These are phyloP conservation scores for Amauroascus niger DNA, from an alignment of 2,329 filamentous ascomycete genomes.

Conservation along the genomic window DNA sequence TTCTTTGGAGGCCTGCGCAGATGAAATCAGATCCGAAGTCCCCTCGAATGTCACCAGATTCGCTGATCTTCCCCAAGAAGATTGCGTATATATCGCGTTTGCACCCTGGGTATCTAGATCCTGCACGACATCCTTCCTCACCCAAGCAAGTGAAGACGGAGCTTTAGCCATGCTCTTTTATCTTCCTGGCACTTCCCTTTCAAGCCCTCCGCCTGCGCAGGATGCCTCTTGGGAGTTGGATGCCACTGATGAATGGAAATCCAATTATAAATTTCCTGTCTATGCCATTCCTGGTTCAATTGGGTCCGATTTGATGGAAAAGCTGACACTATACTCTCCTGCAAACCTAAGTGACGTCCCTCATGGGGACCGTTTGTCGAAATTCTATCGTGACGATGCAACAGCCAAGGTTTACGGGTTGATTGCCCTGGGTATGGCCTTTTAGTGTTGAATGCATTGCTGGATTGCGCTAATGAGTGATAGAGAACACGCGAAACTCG, in stretches of 20 bases:
- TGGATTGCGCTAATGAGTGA: constrained; percentile 10
- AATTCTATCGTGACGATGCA: constrained; percentile 33
- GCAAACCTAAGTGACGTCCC: constrained; percentile 52
- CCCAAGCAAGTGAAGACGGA: constrained; percentile 50
- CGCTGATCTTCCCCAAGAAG: constrained; percentile 53
- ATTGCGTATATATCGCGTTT: constrained; percentile 68
- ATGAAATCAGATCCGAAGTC: constrained; percentile 55
- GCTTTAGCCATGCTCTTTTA: constrained; percentile 53
- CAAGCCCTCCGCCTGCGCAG: constrained; percentile 55
- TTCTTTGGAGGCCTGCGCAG: constrained; percentile 48
- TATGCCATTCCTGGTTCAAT: constrained; percentile 65
- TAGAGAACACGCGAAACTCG: background rate
- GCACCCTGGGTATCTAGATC: constrained; percentile 72
- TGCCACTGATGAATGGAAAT: constrained; percentile 62
- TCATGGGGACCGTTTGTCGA: constrained; percentile 24
- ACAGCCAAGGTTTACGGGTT: constrained; percentile 45
- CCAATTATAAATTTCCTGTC: constrained; percentile 62
- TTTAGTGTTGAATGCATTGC: background rate
- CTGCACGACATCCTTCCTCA: constrained; percentile 66
- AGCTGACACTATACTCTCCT: constrained; percentile 62
- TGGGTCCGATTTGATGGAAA: constrained; percentile 59
- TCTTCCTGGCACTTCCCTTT: constrained; percentile 39
- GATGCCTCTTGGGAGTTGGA: constrained; percentile 61
- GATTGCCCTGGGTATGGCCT: constrained; percentile 37
- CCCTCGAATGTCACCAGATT: constrained; percentile 65